A percentile compares a stretch with the other conserved stretches of the same genome.
Evolutionary conservation across 73 alveolate genomes (phyloP).

Genomic region (Paramecium caudatum): DNA sequence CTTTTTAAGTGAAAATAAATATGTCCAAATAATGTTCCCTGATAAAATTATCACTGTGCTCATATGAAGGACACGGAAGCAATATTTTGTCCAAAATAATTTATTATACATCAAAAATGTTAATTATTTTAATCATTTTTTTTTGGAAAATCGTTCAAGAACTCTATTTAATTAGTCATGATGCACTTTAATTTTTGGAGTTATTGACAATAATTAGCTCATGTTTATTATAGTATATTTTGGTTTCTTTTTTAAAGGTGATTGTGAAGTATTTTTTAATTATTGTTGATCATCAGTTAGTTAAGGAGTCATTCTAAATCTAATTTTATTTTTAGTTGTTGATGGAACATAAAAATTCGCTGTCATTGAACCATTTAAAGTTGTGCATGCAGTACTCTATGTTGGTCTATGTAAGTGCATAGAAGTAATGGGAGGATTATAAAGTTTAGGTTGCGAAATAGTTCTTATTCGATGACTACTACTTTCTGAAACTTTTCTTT

Average conservation of each 20-base stretch:
- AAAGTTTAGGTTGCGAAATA: not conserved
- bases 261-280: constrained; percentile 21
- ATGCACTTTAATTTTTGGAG: constrained; percentile 29
- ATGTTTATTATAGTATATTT: constrained; percentile 31
- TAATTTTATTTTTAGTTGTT: not conserved
- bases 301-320: not conserved
- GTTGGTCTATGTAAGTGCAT: constrained; percentile 21
- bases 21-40: constrained; percentile 28
- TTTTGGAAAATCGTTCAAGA: constrained; percentile 34
- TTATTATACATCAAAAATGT: constrained; percentile 36
- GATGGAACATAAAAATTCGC: constrained; percentile 29
- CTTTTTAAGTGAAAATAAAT: not conserved
- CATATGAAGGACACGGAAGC: constrained; percentile 33
- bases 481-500: constrained; percentile 3
- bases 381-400: not conserved
- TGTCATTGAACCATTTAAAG: not conserved
- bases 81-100: constrained; percentile 44
- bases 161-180: constrained; percentile 11
- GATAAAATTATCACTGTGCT: not conserved
- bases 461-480: constrained; percentile 56
- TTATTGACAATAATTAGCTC: constrained; percentile 2
- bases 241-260: constrained; percentile 44
- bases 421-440: not conserved
- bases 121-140: constrained; percentile 24
- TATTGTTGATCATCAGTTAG: not conserved